These are phyloP conservation scores for Aspergillus floridensis DNA, from an alignment of 2,329 filamentous ascomycete species.

Conservation along the genomic window DNA sequence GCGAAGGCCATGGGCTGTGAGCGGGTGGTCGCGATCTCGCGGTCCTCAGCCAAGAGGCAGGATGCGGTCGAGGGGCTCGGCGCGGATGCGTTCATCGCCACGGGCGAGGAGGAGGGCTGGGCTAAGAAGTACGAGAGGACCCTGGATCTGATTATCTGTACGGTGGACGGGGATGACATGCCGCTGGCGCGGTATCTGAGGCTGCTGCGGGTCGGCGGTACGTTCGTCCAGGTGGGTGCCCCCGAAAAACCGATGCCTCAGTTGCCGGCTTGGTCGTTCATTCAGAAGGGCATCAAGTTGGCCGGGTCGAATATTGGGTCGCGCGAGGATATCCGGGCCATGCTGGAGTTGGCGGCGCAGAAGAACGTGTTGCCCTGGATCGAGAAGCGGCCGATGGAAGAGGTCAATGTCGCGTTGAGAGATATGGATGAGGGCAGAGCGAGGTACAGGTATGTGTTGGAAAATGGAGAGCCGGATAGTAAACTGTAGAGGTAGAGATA, in stretches of 20 bases:
- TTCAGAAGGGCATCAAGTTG: constrained; percentile 55
- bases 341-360: constrained; percentile 44
- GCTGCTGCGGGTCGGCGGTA: constrained; percentile 59
- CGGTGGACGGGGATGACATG: constrained; percentile 61
- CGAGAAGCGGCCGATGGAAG: constrained; percentile 40
- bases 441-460: constrained; percentile 48
- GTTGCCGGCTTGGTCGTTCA: constrained; percentile 58
- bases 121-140: constrained; percentile 46
- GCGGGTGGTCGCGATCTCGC: constrained; percentile 56
- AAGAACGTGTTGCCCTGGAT: constrained; percentile 46
- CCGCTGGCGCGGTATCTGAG: constrained; percentile 61
- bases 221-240: constrained; percentile 65
- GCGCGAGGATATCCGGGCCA: constrained; percentile 42
- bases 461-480: constrained; percentile 33
- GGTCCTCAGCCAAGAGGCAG: constrained; percentile 48
- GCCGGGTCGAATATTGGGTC: constrained; percentile 49
- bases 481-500: constrained; percentile 26
- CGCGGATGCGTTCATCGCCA: constrained; percentile 57
- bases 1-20: constrained; percentile 69
- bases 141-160: constrained; percentile 57
- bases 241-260: constrained; percentile 58
- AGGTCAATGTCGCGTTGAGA: constrained; percentile 43
- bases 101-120: constrained; percentile 57
- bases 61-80: constrained; percentile 54
- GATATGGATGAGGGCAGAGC: constrained; percentile 49